These are phyloP conservation scores for Coccomyxa sp. DNA, from an alignment of 139 green algal species.

Conservation along the genomic window DNA sequence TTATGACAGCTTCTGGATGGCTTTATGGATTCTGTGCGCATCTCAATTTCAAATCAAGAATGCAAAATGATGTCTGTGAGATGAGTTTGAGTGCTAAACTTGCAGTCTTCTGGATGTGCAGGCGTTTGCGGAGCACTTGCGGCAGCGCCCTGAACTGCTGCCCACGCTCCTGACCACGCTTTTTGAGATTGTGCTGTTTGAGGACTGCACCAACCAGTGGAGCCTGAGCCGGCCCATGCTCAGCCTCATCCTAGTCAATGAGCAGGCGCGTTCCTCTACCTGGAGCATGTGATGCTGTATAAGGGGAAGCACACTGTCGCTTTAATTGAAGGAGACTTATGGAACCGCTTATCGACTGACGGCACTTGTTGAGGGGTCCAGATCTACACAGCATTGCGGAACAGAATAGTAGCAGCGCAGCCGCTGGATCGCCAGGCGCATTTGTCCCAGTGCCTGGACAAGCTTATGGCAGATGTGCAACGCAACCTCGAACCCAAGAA, in stretches of 20 bases:
- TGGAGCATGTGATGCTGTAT: not conserved
- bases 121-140: constrained; percentile 58
- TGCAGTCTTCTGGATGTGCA: constrained; percentile 8
- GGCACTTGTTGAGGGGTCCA: not conserved
- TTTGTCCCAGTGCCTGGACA: constrained; percentile 77
- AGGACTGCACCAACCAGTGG: constrained; percentile 98
- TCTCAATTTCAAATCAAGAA: too few species aligned
- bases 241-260: constrained; percentile 91
- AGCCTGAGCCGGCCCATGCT: constrained; percentile 92
- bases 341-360: not conserved
- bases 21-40: too few species aligned
- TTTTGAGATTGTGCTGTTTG: constrained; percentile 97
- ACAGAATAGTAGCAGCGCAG: constrained; percentile 49
- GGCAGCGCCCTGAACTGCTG: constrained; percentile 52
- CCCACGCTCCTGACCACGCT: constrained; percentile 72
- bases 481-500: constrained; percentile 92
- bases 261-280: constrained; percentile 46
- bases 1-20: too few species aligned
- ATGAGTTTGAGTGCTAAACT: too few species aligned
- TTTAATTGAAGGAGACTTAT: not conserved
- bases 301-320: not conserved
- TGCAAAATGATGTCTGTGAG: too few species aligned
- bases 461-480: constrained; percentile 89
- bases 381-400: constrained; percentile 61
- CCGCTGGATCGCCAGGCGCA: constrained; percentile 21